Base-by-base conservation (phyloP, 805 yeast species). In the Metahyphopichia silvanorum region DNA sequence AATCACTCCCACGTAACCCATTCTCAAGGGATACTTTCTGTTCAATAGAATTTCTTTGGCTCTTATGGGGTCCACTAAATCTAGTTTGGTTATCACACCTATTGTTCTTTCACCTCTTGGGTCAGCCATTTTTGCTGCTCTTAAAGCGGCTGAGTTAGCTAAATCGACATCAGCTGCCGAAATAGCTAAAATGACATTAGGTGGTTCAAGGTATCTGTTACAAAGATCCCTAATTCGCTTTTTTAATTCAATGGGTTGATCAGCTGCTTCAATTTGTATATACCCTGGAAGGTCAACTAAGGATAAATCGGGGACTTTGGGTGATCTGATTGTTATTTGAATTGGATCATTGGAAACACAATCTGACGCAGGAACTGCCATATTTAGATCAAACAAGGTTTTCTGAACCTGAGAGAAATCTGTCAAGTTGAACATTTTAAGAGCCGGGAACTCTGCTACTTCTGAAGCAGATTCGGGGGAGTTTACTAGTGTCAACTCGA, bases 1-100 rank as follows among this genome's bases (percentile, higher is more conserved):
- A 13, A 94, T 82, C n/a, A 94, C 98, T 36, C 99, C 99, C 14
- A 93, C 98, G 54, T 93, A 93, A 0, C 99, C 99, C 95, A 93
- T 86, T 47, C 75, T 79, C 39, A 93, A 66, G 0, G 98, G 98
- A 50, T 94, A 94, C 49, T 81, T 85, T 42, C 73, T 78, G 58
- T 91, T 91, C 18, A 74, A 71, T 39, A 93, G 64, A 14, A 86
- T 75, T 6, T 64, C 68, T 30, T 76, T 73, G 0, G 96, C 98
- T 11, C 69, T 58, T 27, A 71, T 73, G 0, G 96, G 83, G 16
- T 80, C 84, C 2, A 94, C 95, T 33, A 93, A 69, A 60, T 93
- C 99, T 56, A 94, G 59, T 54, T 93, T 93, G 3, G 98, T 93
- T 33, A 93, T 79, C 6, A 93, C 98, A 32, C 99, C 99, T 40